These are phyloP conservation scores for Pinus tabuliformis DNA, from an alignment of 75 land plant genomes.

Conservation along the genomic window DNA sequence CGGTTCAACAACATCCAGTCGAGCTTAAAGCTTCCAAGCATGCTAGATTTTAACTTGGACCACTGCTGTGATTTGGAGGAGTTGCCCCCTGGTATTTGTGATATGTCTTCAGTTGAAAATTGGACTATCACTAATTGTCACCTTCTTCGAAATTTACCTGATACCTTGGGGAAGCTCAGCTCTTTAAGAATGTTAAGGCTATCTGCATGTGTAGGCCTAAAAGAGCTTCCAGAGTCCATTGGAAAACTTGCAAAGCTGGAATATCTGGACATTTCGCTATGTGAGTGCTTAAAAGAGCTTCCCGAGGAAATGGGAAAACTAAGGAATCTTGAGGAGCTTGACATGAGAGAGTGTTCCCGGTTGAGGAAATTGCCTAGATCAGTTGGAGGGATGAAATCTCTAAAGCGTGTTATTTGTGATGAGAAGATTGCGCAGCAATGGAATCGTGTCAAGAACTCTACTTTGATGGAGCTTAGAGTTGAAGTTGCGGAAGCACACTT, in stretches of 20 bases:
- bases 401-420: conserved; percentile 1
- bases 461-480: conserved; percentile 32
- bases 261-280: conserved; percentile 59
- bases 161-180: conserved; percentile 28
- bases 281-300: conserved; percentile 34
- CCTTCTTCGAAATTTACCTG: conserved; percentile 35
- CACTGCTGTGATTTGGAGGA: conserved; percentile 40
- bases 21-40: conserved; percentile 27
- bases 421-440: conserved; percentile 2
- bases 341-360: conserved; percentile 58
- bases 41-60: conserved; percentile 47
- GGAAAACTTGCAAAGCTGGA: conserved; percentile 25
- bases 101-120: conserved; percentile 19
- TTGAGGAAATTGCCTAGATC: conserved; percentile 36
- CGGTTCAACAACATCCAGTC: conserved; percentile 11
- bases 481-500: conserved; percentile 41
- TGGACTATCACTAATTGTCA: conserved; percentile 53
- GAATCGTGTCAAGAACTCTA: conserved; percentile 5
- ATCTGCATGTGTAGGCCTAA: conserved; percentile 44
- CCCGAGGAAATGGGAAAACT: conserved; percentile 42
- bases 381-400: background rate
- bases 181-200: conserved; percentile 42
- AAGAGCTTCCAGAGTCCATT: conserved; percentile 37
- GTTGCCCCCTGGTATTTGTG: conserved; percentile 39
- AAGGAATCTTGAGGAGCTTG: conserved; percentile 46